phyloP scores from a whole-genome alignment of 2,329 filamentous ascomycete genomes.

The Grosmannia clavigera region DNA sequence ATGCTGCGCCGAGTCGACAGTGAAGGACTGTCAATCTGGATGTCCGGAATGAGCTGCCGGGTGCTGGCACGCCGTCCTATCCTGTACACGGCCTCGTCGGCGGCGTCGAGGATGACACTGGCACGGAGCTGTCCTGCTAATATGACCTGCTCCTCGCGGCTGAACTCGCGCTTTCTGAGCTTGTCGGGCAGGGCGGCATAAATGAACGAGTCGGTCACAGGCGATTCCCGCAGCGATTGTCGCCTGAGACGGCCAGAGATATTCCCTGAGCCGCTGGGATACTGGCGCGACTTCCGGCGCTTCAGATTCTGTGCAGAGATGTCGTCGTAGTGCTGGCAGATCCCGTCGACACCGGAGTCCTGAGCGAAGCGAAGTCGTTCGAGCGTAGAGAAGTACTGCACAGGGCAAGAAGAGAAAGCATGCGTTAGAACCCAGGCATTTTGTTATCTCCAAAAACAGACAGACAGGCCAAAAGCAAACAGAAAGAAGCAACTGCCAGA shows the following conservation, averaged over 20 bases:
- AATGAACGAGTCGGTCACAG: constrained; percentile 47
- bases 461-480: background rate
- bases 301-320: constrained; percentile 18
- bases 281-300: constrained; percentile 18
- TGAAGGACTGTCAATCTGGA: constrained; percentile 13
- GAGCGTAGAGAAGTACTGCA: constrained; percentile 59
- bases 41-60: constrained; percentile 18
- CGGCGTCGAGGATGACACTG: constrained; percentile 23
- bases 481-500: background rate
- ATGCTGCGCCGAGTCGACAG: constrained; percentile 8
- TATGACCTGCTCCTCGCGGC: constrained; percentile 55
- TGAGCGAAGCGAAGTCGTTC: constrained; percentile 58
- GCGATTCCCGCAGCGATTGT: constrained; percentile 18
- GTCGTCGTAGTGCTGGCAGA: constrained; percentile 24
- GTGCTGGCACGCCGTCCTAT: constrained; percentile 27
- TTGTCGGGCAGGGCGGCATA: constrained; percentile 62
- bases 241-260: constrained; percentile 18
- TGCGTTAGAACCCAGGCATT: constrained; percentile 11
- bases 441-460: background rate
- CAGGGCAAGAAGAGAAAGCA: constrained; percentile 3
- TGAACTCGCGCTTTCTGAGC: constrained; percentile 57
- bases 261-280: constrained; percentile 19
- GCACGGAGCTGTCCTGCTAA: constrained; percentile 38
- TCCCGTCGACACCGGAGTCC: constrained; percentile 21
- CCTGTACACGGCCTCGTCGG: constrained; percentile 44